A percentile compares a stretch with the other conserved stretches of the same genome.
These are phyloP conservation scores for Leccinum pellstonianum DNA, from an alignment of 768 basidiomycete genomes.

Conservation along the genomic window DNA sequence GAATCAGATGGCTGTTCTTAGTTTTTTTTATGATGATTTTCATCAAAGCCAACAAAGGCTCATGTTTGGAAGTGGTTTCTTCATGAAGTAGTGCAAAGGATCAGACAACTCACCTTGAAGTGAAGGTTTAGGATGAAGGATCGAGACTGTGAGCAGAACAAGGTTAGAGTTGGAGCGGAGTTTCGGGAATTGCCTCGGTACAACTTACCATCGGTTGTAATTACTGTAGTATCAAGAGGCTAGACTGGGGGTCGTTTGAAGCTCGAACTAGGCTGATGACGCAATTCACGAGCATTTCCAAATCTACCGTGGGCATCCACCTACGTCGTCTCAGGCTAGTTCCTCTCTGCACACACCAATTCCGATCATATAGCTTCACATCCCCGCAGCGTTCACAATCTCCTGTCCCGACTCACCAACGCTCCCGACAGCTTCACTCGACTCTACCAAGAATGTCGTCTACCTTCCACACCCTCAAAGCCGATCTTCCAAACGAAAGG, in stretches of 20 bases:
- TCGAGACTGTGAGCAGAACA: too few species aligned
- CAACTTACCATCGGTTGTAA: too few species aligned
- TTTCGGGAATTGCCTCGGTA: not conserved
- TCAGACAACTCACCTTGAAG: slow-evolving; percentile 10
- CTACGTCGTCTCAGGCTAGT: not conserved
- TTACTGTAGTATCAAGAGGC: too few species aligned
- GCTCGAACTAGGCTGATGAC: too few species aligned
- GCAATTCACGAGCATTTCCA: not conserved
- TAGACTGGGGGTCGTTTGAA: too few species aligned
- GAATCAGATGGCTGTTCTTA: slow-evolving; percentile 37
- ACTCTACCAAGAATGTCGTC: slow-evolving; percentile 22
- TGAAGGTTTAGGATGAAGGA: not conserved
- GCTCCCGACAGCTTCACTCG: slow-evolving; percentile 11
- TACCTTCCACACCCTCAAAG: slow-evolving; percentile 68
- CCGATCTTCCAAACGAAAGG: slow-evolving; percentile 55
- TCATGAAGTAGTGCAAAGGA: slow-evolving; percentile 8
- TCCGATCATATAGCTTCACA: not conserved
- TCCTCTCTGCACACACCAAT: not conserved
- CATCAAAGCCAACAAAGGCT: slow-evolving; percentile 34
- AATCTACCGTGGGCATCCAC: not conserved
- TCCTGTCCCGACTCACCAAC: not conserved
- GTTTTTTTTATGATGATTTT: slow-evolving; percentile 26
- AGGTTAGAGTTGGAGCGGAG: not conserved
- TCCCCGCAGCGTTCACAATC: not conserved
- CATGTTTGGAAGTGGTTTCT: slow-evolving; percentile 26